phyloP scores from a whole-genome alignment of 2,329 filamentous ascomycete species.

The Nemania abortiva region DNA sequence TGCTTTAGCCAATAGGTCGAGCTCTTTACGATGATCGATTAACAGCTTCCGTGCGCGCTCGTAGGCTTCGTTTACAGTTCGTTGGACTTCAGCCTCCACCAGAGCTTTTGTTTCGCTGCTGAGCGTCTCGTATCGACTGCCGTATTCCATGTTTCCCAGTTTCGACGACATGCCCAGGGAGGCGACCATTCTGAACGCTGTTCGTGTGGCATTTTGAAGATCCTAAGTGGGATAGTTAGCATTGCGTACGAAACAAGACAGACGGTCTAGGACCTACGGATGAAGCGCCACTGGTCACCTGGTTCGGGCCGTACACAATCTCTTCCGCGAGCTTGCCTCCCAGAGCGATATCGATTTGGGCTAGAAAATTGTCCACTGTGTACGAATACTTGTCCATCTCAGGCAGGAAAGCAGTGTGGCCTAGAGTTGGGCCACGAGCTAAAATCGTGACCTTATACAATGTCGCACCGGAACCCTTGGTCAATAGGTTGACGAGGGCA shows the following conservation, averaged over 20 bases:
- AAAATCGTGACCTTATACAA: conserved; percentile 99
- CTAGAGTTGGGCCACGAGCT: conserved; percentile 86
- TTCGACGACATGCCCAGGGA: conserved; percentile 88
- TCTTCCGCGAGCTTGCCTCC: conserved; percentile 93
- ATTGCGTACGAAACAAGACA: conserved; percentile 38
- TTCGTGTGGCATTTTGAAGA: conserved; percentile 81
- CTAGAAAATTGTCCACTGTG: conserved; percentile 85
- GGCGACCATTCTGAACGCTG: conserved; percentile 90
- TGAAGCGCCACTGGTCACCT: conserved; percentile 89
- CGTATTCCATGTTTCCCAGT: conserved; percentile 91
- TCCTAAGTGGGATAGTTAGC: conserved; percentile 68
- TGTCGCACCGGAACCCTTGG: conserved; percentile 75
- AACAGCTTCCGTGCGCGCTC: conserved; percentile 79
- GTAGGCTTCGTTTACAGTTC: conserved; percentile 84
- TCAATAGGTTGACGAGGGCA: conserved; percentile 88
- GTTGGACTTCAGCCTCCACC: conserved; percentile 90
- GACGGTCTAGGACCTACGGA: conserved; percentile 65
- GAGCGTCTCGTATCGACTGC: conserved; percentile 81
- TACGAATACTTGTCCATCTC: conserved; percentile 93
- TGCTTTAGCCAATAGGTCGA: conserved; percentile 89
- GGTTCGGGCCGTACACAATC: conserved; percentile 89
- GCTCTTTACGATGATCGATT: conserved; percentile 80
- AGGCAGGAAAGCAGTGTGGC: conserved; percentile 87
- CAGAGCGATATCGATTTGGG: conserved; percentile 82
- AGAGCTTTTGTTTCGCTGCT: conserved; percentile 87